phyloP scores from a whole-genome alignment of 768 basidiomycete species.

The Crepidotus variabilis region DNA sequence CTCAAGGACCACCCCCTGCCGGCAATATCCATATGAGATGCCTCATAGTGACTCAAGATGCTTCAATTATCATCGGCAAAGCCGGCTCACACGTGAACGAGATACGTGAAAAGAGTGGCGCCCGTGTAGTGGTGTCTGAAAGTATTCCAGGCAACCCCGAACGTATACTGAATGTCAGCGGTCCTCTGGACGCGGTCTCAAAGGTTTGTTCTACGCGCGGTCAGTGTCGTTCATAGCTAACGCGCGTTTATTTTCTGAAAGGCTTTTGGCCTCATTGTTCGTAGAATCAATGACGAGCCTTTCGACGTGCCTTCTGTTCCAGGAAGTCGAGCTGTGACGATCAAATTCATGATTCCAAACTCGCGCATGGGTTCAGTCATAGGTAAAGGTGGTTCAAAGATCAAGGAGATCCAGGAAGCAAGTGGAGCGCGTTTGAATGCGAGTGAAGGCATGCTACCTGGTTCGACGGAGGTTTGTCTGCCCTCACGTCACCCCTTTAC shows the following conservation, averaged over 20 bases:
- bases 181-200: slow-evolving; percentile 95
- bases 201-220: slow-evolving; percentile 52
- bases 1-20: slow-evolving; percentile 48
- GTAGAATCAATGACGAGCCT: slow-evolving; percentile 98
- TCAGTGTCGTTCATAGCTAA: no score
- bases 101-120: slow-evolving; percentile 96
- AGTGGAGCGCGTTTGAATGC: slow-evolving; percentile 95
- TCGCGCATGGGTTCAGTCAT: slow-evolving; percentile 99
- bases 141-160: slow-evolving; percentile 99
- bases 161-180: slow-evolving; percentile 94
- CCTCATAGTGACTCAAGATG: slow-evolving; percentile 98
- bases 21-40: slow-evolving; percentile 96
- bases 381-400: slow-evolving; percentile 95
- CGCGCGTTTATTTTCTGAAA: slow-evolving; percentile 24
- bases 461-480: slow-evolving; percentile 81
- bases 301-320: slow-evolving; percentile 98
- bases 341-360: slow-evolving; percentile 99
- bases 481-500: neutral
- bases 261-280: slow-evolving; percentile 98
- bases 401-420: slow-evolving; percentile 99
- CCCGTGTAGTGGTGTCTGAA: slow-evolving; percentile 95
- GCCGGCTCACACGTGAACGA: slow-evolving; percentile 96
- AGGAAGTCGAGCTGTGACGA: slow-evolving; percentile 96
- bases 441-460: slow-evolving; percentile 96
- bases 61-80: slow-evolving; percentile 98